Evolutionary conservation across 2,329 filamentous ascomycete genomes (phyloP).

Genomic region (Didymellaceae sp.): DNA sequence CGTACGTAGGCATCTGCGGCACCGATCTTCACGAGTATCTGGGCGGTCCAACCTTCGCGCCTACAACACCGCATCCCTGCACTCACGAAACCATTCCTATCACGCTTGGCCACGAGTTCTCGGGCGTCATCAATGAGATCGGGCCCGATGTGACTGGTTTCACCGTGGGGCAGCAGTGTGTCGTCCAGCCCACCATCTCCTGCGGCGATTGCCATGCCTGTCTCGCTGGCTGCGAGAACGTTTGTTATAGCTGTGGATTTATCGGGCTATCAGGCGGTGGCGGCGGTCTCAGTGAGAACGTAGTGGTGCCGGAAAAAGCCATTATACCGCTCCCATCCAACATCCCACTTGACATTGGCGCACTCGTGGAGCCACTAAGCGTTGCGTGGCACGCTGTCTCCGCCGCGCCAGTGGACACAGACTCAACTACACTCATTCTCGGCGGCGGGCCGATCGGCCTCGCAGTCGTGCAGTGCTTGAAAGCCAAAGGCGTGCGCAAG

Average conservation of each 20-base stretch:
- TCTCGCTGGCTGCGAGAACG: slow-evolving; percentile 60
- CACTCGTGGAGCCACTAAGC: slow-evolving; percentile 67
- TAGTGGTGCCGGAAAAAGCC: slow-evolving; percentile 59
- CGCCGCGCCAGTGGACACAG: slow-evolving; percentile 54
- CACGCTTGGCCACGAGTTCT: slow-evolving; percentile 70
- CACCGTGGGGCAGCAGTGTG: slow-evolving; percentile 62
- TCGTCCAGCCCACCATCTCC: slow-evolving; percentile 65
- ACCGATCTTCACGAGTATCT: slow-evolving; percentile 62
- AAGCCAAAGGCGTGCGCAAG: slow-evolving; percentile 58
- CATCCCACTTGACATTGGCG: slow-evolving; percentile 60
- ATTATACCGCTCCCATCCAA: slow-evolving; percentile 60
- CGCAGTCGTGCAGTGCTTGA: slow-evolving; percentile 64
- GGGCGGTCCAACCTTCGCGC: slow-evolving; percentile 57
- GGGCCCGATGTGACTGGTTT: slow-evolving; percentile 58
- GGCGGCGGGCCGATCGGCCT: slow-evolving; percentile 70
- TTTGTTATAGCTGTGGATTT: slow-evolving; percentile 64
- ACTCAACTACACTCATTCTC: slow-evolving; percentile 61
- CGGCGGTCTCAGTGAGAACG: slow-evolving; percentile 63
- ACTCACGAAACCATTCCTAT: slow-evolving; percentile 65
- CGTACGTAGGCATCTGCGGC: slow-evolving; percentile 62
- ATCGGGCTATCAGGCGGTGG: slow-evolving; percentile 59
- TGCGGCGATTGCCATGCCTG: slow-evolving; percentile 65
- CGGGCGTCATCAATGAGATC: slow-evolving; percentile 65
- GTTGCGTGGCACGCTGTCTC: slow-evolving; percentile 70
- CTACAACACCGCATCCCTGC: slow-evolving; percentile 61